These are phyloP conservation scores for Dioscorea zingiberensis DNA, from an alignment of 106 monocot genomes.

Conservation along the genomic window DNA sequence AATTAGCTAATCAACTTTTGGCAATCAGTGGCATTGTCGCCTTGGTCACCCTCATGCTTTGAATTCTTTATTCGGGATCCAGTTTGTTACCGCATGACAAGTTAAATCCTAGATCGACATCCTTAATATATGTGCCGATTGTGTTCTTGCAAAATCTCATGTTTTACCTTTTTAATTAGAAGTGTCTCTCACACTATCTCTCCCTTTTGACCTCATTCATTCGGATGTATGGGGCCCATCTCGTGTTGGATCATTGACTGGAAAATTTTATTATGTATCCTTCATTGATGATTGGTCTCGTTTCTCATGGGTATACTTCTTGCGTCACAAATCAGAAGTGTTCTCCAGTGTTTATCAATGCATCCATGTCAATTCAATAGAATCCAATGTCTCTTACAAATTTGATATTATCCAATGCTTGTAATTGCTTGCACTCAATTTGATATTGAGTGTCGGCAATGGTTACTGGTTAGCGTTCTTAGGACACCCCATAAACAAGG, in stretches of 20 bases:
- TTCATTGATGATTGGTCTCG: slow-evolving; percentile 17
- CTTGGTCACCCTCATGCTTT: slow-evolving; percentile 5
- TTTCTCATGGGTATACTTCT: slow-evolving; percentile 1
- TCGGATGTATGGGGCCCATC: slow-evolving; percentile 12
- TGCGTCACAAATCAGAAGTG: slow-evolving; percentile 2
- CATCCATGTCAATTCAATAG: too few relatives aligned
- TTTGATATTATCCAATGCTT: too few relatives aligned
- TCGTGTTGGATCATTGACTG: neutral
- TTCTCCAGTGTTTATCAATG: too few relatives aligned
- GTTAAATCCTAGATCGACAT: neutral
- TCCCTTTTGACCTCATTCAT: slow-evolving; percentile 6
- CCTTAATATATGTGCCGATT: slow-evolving; percentile 1
- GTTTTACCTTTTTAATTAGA: slow-evolving; percentile 3
- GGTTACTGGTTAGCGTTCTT: too few relatives aligned
- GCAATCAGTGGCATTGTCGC: neutral
- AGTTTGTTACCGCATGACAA: neutral
- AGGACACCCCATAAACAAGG: too few relatives aligned
- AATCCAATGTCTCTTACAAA: too few relatives aligned
- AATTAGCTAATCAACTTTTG: slow-evolving; percentile 4
- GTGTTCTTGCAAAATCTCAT: neutral
- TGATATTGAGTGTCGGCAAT: too few relatives aligned
- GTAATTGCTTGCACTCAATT: too few relatives aligned
- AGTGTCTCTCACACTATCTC: neutral
- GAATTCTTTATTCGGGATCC: neutral
- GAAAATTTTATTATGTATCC: slow-evolving; percentile 5